Evolutionary conservation across 805 yeast species (phyloP).

Genomic region (Candida ponderosae): DNA sequence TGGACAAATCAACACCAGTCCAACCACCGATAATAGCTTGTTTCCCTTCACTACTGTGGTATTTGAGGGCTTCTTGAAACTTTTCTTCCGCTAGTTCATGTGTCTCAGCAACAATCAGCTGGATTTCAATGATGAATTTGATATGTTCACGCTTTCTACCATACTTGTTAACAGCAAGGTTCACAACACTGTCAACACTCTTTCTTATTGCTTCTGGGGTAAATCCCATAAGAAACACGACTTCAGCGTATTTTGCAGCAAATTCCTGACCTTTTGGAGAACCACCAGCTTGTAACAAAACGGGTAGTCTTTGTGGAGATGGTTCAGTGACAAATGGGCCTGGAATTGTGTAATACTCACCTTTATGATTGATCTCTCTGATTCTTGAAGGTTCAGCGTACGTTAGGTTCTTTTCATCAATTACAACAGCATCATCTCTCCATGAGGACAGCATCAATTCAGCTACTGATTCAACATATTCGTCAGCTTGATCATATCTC

Average conservation of each 20-base stretch:
- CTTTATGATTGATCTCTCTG: slow-evolving; percentile 26
- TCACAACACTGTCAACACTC: slow-evolving; percentile 15
- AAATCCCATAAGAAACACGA: slow-evolving; percentile 24
- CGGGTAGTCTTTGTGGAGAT: slow-evolving; percentile 30
- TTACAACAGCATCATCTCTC: slow-evolving; percentile 27
- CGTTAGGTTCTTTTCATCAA: slow-evolving; percentile 13
- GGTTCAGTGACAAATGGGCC: slow-evolving; percentile 29
- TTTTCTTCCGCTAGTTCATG: slow-evolving; percentile 30
- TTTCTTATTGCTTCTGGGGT: slow-evolving; percentile 22
- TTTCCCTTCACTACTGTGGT: slow-evolving; percentile 27
- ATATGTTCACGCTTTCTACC: slow-evolving; percentile 26
- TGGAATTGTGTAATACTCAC: slow-evolving; percentile 27
- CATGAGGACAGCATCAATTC: slow-evolving; percentile 28
- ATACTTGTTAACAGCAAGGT: slow-evolving; percentile 21
- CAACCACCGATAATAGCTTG: slow-evolving; percentile 32
- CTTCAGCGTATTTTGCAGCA: slow-evolving; percentile 33
- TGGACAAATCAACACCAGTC: slow-evolving; percentile 30
- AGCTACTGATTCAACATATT: slow-evolving; percentile 29
- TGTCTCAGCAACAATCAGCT: slow-evolving; percentile 26
- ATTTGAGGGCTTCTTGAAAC: slow-evolving; percentile 17
- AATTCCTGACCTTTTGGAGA: slow-evolving; percentile 26
- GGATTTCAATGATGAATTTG: slow-evolving; percentile 25
- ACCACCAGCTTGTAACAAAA: slow-evolving; percentile 31
- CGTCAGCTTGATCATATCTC: slow-evolving; percentile 29
- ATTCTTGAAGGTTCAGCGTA: slow-evolving; percentile 26